Base-by-base conservation (phyloP, 805 yeast genomes). In the Jamesozyma piceae region DNA sequence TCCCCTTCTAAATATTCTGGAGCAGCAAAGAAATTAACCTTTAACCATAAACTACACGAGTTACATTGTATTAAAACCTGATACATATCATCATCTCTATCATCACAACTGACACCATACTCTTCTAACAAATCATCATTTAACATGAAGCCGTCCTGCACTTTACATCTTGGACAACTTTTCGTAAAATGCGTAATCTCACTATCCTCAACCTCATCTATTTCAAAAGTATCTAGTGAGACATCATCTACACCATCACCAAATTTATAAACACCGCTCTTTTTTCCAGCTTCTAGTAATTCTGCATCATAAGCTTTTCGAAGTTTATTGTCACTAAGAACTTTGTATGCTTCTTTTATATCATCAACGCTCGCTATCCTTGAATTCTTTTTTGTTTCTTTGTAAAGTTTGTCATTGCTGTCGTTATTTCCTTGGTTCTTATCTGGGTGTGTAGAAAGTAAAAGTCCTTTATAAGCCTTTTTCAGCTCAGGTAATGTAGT, bases 11-110 rank as follows among this genome's bases (percentile, higher is more conserved):
- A n/a, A 15, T 43, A 40, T 15, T 44, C 61, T 19, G 62, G 64
- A 2, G 58, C 66, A 10, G 57, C 43, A 49, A 77, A 88, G 49
- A 69, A 76, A 54, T 69, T 72, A 2, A 90, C 88, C 39, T 77
- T 77, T 21, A 90, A 62, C 95, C 96, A 90, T 26, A 88, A 58
- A 58, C 95, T 84, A 60, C 97, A 90, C 27, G 83, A 78, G 11
- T 65, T 57, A 58, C 97, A 90, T 54, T 89, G 95, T 0, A 85
- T 77, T 19, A 85, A 69, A 1, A 89, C 71, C 48, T 81, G 82
- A 49, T 68, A 80, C 14, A 77, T 79, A 29, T 69, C 72, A 0
- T 68, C 39, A 14, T 43, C 34, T 18, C 52, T 55, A 28, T 66
- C 64, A 2, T 58, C 49, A 18, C 45, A 34, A 22, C 18, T 41